phyloP scores from a whole-genome alignment of 208 protist genomes.

The Novymonas esmeraldas region DNA sequence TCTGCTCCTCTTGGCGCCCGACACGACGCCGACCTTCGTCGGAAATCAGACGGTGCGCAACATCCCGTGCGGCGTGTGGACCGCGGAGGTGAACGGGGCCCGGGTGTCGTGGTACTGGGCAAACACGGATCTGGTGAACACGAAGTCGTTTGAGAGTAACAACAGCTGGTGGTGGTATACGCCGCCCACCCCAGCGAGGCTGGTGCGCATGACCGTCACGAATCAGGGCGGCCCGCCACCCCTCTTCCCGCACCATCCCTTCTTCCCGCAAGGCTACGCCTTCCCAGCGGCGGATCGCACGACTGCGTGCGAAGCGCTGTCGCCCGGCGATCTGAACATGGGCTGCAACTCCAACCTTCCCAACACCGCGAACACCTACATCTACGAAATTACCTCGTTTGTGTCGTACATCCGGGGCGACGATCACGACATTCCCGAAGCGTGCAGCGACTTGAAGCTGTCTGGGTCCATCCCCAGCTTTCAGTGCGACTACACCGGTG shows the following conservation, averaged over 20 bases:
- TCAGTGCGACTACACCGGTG: constrained; percentile 17
- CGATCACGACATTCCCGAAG: constrained; percentile 6
- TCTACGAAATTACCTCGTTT: constrained; percentile 50
- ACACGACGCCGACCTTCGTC: constrained; percentile 32
- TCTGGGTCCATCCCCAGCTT: constrained; percentile 30
- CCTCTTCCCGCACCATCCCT: constrained; percentile 58
- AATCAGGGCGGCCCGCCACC: constrained; percentile 30
- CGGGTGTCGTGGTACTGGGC: constrained; percentile 54
- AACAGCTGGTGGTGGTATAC: too few species aligned
- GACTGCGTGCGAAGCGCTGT: constrained; percentile 28
- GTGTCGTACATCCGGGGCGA: constrained; percentile 17
- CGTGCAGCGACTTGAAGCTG: constrained; percentile 7
- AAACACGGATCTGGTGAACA: constrained; percentile 1
- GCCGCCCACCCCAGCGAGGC: constrained; percentile 10
- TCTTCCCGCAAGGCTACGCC: constrained; percentile 40
- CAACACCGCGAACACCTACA: constrained; percentile 25
- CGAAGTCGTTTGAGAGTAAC: background rate
- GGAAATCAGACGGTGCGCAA: constrained; percentile 48
- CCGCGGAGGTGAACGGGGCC: constrained; percentile 23
- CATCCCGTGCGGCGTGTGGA: constrained; percentile 48
- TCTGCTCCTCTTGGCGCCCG: constrained; percentile 27
- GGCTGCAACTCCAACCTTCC: constrained; percentile 6
- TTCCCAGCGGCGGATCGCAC: constrained; percentile 30
- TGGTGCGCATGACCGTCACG: constrained; percentile 49
- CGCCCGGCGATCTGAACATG: constrained; percentile 16